A percentile compares a stretch with the other conserved stretches of the same genome.
These are phyloP conservation scores for Croton setiger DNA, from an alignment of 441 rosid genomes.

Conservation along the genomic window DNA sequence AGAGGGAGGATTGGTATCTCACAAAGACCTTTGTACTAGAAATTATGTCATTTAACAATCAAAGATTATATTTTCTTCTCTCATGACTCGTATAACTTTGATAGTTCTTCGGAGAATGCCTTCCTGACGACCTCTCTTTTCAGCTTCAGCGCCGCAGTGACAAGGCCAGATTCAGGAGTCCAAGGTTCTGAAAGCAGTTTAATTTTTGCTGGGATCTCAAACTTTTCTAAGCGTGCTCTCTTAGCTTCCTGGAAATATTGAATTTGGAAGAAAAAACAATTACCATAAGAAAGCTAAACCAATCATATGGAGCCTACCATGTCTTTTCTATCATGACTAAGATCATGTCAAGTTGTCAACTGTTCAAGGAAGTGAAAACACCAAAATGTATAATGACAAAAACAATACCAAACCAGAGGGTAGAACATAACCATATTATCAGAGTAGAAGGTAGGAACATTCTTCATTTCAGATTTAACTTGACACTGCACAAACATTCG, in stretches of 20 bases:
- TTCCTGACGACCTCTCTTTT: constrained; percentile 74
- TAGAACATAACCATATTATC: too few relatives aligned
- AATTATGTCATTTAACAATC: constrained; percentile 13
- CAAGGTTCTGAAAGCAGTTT: constrained; percentile 69
- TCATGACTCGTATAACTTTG: constrained; percentile 53
- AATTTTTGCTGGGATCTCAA: constrained; percentile 88
- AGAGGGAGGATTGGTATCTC: background rate
- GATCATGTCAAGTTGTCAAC: background rate
- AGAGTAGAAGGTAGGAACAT: background rate
- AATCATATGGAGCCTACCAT: background rate
- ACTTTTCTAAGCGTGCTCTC: constrained; percentile 63
- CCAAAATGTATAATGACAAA: too few relatives aligned
- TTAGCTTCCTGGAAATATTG: constrained; percentile 57
- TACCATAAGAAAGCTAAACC: background rate
- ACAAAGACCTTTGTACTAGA: background rate
- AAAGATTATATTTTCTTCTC: background rate
- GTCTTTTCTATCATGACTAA: too few relatives aligned
- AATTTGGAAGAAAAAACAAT: background rate
- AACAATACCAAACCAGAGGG: background rate
- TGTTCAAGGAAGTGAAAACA: background rate
- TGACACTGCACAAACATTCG: background rate
- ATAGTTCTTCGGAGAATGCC: constrained; percentile 66
- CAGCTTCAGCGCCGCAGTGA: constrained; percentile 90
- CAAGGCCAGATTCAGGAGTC: constrained; percentile 93
- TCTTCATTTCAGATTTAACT: background rate